Conservation (phyloP, 352 stramenopile species). For the Pythium chondricola region DNA sequence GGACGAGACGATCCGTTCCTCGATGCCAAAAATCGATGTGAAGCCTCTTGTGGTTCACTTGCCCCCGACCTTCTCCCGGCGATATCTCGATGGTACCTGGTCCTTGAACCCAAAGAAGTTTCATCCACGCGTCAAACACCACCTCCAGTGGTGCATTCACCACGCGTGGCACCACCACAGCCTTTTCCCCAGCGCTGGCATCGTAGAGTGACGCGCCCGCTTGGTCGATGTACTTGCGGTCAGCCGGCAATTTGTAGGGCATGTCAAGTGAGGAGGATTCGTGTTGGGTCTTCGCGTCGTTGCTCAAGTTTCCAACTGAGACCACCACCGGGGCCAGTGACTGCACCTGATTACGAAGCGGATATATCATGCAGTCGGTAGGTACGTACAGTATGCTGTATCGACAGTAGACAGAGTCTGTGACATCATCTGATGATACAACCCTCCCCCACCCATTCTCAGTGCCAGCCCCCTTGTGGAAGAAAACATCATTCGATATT, state of each 20-base stretch:
- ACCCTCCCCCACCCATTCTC: too few species aligned
- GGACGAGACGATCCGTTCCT: constrained; percentile 13
- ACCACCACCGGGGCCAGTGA: too few species aligned
- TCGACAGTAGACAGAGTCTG: too few species aligned
- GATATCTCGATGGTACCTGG: not conserved
- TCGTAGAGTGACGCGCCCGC: not conserved
- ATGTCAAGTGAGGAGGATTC: too few species aligned
- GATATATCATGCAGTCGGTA: too few species aligned
- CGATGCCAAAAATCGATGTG: not conserved
- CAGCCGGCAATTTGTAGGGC: constrained; percentile 4
- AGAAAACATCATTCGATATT: too few species aligned
- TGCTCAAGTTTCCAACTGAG: too few species aligned
- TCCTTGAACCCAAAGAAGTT: constrained; percentile 2
- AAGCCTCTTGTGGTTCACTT: constrained; percentile 8
- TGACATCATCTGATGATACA: too few species aligned
- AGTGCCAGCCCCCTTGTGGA: too few species aligned
- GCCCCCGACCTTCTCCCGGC: constrained; percentile 5
- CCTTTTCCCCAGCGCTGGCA: not conserved
- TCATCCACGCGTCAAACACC: constrained; percentile 8
- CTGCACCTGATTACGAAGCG: too few species aligned
- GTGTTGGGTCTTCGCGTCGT: too few species aligned
- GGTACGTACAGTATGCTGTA: too few species aligned
- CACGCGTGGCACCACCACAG: not conserved
- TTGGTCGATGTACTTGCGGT: constrained; percentile 2
- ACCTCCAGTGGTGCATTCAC: not conserved